phyloP scores from a whole-genome alignment of 1,284 basidiomycete species.

The Sporisorium scitamineum region DNA sequence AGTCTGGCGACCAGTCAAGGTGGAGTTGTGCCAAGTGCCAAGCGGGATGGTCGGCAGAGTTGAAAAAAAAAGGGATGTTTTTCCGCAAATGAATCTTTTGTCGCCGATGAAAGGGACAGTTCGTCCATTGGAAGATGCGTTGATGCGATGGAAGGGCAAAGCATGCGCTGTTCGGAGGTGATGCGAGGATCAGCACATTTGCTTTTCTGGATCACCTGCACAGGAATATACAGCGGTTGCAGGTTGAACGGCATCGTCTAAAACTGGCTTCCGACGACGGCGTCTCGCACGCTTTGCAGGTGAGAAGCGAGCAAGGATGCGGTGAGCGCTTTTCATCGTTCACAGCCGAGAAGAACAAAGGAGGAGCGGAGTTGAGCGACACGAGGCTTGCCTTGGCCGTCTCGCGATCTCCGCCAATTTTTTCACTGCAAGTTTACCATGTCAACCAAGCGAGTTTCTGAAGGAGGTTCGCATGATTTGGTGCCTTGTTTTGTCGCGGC shows the following conservation, averaged over 20 bases:
- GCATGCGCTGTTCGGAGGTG: too few species aligned
- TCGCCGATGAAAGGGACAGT: neutral
- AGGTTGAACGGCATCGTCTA: neutral
- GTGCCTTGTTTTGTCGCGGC: too few species aligned
- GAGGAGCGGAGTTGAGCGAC: neutral
- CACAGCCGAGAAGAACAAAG: neutral
- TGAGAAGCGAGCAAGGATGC: too few species aligned
- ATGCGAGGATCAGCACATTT: too few species aligned
- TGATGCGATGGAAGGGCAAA: neutral
- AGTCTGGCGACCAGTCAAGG: neutral
- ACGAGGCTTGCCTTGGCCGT: neutral
- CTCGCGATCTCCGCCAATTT: neutral
- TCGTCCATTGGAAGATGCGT: neutral
- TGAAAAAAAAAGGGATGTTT: neutral
- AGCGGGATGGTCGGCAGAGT: neutral
- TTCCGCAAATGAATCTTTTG: neutral
- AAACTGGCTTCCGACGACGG: conserved; percentile 3
- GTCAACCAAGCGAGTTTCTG: neutral
- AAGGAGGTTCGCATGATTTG: too few species aligned
- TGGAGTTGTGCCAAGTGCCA: neutral
- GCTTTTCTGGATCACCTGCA: too few species aligned
- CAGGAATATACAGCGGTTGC: too few species aligned
- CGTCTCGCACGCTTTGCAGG: neutral
- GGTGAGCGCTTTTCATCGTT: neutral
- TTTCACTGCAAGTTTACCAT: neutral